Conservation (phyloP, 2,329 filamentous ascomycete species). For the Xylariaceae sp. region DNA sequence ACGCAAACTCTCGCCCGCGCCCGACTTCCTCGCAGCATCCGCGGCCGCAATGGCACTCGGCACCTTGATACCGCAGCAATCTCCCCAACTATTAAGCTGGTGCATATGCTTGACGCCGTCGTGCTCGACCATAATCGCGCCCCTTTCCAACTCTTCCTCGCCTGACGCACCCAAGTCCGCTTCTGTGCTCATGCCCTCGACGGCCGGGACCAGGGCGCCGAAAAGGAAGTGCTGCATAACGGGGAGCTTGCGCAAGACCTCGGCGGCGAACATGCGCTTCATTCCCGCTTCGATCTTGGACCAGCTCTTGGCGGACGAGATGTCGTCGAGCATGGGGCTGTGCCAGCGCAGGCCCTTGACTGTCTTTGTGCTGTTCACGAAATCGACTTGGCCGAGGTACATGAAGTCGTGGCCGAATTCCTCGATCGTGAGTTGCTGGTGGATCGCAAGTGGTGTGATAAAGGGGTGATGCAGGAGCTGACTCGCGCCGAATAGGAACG, state of each 20-base stretch:
- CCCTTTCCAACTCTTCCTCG: conserved; percentile 48
- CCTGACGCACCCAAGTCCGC: conserved; percentile 43
- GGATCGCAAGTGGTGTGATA: conserved; percentile 74
- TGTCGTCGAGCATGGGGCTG: conserved; percentile 96
- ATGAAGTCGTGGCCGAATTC: conserved; percentile 79
- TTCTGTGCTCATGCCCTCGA: conserved; percentile 71
- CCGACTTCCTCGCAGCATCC: conserved; percentile 77
- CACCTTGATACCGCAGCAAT: conserved; percentile 97
- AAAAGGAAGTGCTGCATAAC: conserved; percentile 99
- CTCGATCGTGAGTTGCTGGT: conserved; percentile 81
- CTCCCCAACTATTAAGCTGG: conserved; percentile 73
- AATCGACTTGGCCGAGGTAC: conserved; percentile 87
- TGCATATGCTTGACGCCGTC: conserved; percentile 67
- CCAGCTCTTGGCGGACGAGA: conserved; percentile 86
- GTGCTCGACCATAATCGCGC: conserved; percentile 56
- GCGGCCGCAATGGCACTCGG: conserved; percentile 89
- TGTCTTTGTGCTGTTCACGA: conserved; percentile 94
- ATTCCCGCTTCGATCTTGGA: conserved; percentile 89
- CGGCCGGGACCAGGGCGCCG: conserved; percentile 75
- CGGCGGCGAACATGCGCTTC: conserved; percentile 92
- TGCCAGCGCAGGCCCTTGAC: conserved; percentile 95
- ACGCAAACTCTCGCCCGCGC: conserved; percentile 54
- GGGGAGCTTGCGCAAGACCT: conserved; percentile 87
- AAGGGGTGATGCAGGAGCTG: conserved; percentile 82
- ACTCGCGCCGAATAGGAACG: conserved; percentile 89